Evolutionary conservation across 2,329 filamentous ascomycete species (phyloP).

Genomic region (Talaromyces amestolkiae): DNA sequence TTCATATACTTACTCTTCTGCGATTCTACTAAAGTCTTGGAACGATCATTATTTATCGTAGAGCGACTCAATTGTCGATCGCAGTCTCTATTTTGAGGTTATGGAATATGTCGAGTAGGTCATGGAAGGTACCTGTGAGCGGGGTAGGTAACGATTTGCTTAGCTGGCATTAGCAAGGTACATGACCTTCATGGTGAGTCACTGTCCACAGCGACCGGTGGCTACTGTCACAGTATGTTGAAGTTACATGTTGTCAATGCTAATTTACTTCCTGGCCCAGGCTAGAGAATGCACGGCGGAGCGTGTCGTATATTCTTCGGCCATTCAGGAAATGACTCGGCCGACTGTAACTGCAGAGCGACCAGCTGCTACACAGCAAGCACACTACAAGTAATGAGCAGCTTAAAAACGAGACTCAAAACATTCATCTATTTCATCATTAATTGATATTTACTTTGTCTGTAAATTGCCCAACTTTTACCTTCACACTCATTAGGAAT

Average conservation of each 20-base stretch:
- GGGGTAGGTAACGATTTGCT: not conserved
- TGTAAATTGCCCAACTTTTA: not conserved
- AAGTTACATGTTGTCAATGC: not conserved
- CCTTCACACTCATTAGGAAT: not conserved
- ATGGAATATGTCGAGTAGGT: not conserved
- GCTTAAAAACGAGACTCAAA: too few relatives aligned
- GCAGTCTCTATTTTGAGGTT: not conserved
- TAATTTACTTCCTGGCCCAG: not conserved
- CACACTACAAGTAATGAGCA: not conserved
- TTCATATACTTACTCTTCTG: not conserved
- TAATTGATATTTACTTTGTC: not conserved
- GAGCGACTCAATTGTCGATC: not conserved
- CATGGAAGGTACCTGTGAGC: not conserved
- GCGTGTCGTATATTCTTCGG: conserved; percentile 2
- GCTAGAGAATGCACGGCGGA: conserved; percentile 7
- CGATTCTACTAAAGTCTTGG: not conserved
- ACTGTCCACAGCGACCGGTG: not conserved
- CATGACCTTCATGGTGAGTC: not conserved
- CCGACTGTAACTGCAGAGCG: not conserved
- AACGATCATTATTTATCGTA: not conserved
- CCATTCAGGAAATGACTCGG: not conserved
- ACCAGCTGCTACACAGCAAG: not conserved
- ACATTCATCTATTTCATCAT: not conserved
- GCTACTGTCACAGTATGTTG: not conserved
- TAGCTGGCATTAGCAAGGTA: not conserved